Evolutionary conservation across 2,329 filamentous ascomycete species (phyloP), one percentile per base, ranked within the genome.

Genomic region (Tetracladium maxilliforme): DNA sequence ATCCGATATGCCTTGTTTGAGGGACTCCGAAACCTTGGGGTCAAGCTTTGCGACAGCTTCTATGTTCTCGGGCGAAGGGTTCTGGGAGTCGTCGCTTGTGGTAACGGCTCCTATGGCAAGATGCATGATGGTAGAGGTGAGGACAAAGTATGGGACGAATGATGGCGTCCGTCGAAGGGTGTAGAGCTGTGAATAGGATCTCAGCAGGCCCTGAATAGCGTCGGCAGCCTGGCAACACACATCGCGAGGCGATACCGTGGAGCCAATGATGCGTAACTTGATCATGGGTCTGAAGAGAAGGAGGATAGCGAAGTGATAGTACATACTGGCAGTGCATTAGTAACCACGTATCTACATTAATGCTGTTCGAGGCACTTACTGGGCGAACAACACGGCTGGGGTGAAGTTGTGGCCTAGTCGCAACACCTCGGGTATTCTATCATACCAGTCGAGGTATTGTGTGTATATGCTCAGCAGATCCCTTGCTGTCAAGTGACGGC

Each of bases 361-460:
- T 14, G 10, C 10, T 7, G 12, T n/a, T 6, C 9, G 14, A n/a
- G 13, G 10, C 14, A 61, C 77, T 57, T 55, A 82, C 77, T 83
- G 77, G 19, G 77, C 64, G 32, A 79, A 74, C 12, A 84, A 50
- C 18, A 82, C 74, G 22, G 79, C 71, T 8, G 78, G 76, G 4
- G 76, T 75, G 26, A 78, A 78, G 35, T 74, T 78, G 31, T 76
- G 64, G 3, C 70, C 70, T 4, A 82, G 46, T 13, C 64, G 57
- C 24, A 83, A 52, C 3, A 68, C 62, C 30, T 68, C 60, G 1
- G 77, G 77, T 30, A 84, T 64, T 14, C 53, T 56, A 29, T 69
- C 66, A 42, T 81, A 81, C 77, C 77, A 84, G 26, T 69, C 63
- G 10, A 79, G 56, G 36, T 79, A 83, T 35, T 72, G 64, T 0